These are phyloP conservation scores for Cytospora piceae DNA, from an alignment of 2,329 filamentous ascomycete species.

Conservation along the genomic window DNA sequence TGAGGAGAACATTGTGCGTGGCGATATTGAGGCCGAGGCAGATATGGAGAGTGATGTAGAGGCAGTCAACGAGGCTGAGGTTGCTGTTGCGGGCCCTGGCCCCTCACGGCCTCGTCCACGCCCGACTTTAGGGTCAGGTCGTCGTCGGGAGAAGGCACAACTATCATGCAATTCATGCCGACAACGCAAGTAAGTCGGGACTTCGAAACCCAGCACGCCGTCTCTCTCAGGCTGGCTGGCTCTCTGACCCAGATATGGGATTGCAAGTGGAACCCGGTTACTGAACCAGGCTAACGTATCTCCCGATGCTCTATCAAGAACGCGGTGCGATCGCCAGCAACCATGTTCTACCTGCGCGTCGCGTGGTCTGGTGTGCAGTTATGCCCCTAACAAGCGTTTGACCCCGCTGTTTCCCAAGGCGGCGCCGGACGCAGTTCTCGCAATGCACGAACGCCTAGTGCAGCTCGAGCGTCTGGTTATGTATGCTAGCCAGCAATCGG, in stretches of 20 bases:
- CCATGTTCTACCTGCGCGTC: constrained; percentile 34
- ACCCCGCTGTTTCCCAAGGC: neutral
- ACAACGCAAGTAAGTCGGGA: constrained; percentile 37
- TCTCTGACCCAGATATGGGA: no score
- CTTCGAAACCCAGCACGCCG: no score
- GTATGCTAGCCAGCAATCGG: constrained; percentile 34
- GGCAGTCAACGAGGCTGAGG: neutral
- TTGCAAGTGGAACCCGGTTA: neutral
- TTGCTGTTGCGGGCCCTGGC: neutral
- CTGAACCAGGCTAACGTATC: constrained; percentile 17
- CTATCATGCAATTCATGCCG: constrained; percentile 39
- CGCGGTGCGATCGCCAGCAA: constrained; percentile 35
- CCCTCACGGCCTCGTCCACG: neutral
- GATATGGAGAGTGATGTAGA: neutral
- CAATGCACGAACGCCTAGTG: constrained; percentile 34
- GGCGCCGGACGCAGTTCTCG: neutral
- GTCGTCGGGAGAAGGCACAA: constrained; percentile 36
- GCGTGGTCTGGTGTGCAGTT: constrained; percentile 30
- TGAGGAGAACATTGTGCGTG: neutral
- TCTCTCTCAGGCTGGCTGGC: no score
- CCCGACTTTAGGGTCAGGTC: neutral
- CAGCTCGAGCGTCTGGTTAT: constrained; percentile 40
- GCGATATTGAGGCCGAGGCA: neutral
- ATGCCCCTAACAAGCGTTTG: constrained; percentile 30
- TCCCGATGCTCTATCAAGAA: constrained; percentile 24